phyloP scores from a whole-genome alignment of 2,329 filamentous ascomycete species.

The Pseudogymnoascus sp. region DNA sequence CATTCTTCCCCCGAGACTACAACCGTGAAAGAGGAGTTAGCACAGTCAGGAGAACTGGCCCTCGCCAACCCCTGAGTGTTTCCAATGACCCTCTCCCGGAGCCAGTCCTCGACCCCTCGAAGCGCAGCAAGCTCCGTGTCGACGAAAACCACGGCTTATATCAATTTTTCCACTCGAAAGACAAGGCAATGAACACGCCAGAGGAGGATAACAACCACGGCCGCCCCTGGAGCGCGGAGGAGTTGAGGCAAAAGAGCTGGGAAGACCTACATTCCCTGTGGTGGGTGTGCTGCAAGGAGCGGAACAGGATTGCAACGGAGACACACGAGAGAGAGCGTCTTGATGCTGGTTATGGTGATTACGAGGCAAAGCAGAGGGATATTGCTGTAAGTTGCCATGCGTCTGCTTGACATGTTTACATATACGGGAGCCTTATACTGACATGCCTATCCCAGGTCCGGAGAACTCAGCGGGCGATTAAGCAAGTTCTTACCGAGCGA shows the following conservation, averaged over 20 bases:
- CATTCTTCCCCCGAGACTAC: conserved; percentile 50
- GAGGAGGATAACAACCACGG: conserved; percentile 65
- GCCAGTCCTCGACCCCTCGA: conserved; percentile 53
- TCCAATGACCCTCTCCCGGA: conserved; percentile 63
- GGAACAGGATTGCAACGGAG: conserved; percentile 80
- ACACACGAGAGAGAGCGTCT: conserved; percentile 58
- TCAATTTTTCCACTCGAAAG: conserved; percentile 75
- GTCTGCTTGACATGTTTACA: conserved; percentile 14
- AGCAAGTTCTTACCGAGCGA: conserved; percentile 76
- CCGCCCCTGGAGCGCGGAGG: conserved; percentile 73
- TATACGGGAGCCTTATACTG: conserved; percentile 9
- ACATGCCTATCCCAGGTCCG: conserved; percentile 47
- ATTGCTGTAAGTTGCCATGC: conserved; percentile 47
- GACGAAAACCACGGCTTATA: conserved; percentile 80
- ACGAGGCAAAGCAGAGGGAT: conserved; percentile 57
- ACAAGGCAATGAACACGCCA: conserved; percentile 62
- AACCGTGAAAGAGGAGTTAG: conserved; percentile 78
- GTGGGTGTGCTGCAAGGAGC: conserved; percentile 90
- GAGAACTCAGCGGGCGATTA: conserved; percentile 72
- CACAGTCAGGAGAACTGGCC: conserved; percentile 68
- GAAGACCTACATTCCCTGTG: conserved; percentile 86
- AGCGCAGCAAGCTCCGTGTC: conserved; percentile 44
- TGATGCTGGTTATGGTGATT: conserved; percentile 64
- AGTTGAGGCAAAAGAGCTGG: conserved; percentile 84
- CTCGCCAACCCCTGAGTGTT: conserved; percentile 65